Evolutionary conservation across 139 green algal species (phyloP), one percentile per base, ranked within the genome.

Genomic region (Chlorella sp.): DNA sequence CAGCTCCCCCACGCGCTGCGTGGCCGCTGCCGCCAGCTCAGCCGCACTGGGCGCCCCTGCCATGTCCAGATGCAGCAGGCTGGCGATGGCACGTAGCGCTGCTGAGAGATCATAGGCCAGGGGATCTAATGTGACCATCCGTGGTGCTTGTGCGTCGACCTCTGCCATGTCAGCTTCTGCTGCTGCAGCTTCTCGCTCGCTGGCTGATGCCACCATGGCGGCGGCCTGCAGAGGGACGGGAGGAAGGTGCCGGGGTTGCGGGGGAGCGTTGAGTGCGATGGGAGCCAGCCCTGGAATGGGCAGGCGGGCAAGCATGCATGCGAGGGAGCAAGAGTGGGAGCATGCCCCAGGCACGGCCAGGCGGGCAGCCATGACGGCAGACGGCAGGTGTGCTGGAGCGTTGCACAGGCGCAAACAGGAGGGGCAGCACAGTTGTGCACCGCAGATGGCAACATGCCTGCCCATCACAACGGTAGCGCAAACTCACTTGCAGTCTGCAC

Each of bases 21-120:
- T 22, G 24, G 91, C 83, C 3, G 60, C 85, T 0, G 78, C 53
- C 5, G 84, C 61, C 16, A 95, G 42, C 7, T 68, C 64, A 0
- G 57, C 57, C 0, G 90, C 93, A 24, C 1, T 36, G 57, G n/a
- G 18, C 1, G 32, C 30, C 21, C 32, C 81, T 4, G n/a, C 69
- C 0, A n/a, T 32, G 2, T 83, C 83, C 2, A 86, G 75, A 28
- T 64, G 34, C 84, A 93, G 80, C 86, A 91, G 68, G 32, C n/a
- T 7, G 0, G 82, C 90, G 18, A 92, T 34, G 42, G 42, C 39
- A 0, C 68, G 87, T 60, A 94, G 90, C 42, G 73, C 73, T 15
- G 69, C 81, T 1, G 92, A 94, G 60, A 93, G 69, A 32, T 83
- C 86, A 19, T 82, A 48, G 0, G 90, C 78, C 9, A 75, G 60